Evolutionary conservation across 352 stramenopile genomes (phyloP), one percentile per base, ranked within the genome.

Genomic region (Phytophthora cajani): DNA sequence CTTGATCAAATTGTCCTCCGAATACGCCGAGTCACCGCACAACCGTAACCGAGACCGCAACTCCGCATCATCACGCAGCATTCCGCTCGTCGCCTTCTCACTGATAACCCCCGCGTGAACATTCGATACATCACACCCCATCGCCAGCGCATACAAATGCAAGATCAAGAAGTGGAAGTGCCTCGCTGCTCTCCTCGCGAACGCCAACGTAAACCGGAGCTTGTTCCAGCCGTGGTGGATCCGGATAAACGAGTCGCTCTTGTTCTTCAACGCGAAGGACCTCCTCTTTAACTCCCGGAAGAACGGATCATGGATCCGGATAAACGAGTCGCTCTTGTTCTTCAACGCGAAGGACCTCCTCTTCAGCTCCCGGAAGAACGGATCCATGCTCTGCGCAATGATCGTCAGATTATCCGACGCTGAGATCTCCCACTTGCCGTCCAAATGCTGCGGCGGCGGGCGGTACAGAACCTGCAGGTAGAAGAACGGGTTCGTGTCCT

Each of bases 101-200:
- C 62, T 62, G 64, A 80, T 69, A 30, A 72, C 64, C 0, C 52
- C 66, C 54, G 62, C 72, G 32, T 75, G 30, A 2, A 63, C 62
- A 46, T 74, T 59, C 12, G 58, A 21, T 3, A 30, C 54, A 14
- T 64, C 76, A 55, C 80, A 71, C 0, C 53, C 62, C 78, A 88
- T 85, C 6, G 76, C 74, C 11, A 84, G 63, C 7, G 78, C 62
- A 59, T 88, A 86, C 49, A 88, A 57, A 58, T 80, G 67, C 32
- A 86, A 69, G 53, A 88, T 58, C 33, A 83, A 69, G 44, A 68
- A 72, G 55, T 88, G 78, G 40, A 88, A 84, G 27, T 86, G 78
- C 30, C 71, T 54, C 21, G 76, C 69, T 11, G 75, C 53, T 63
- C 61, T 61, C 17, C 59, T 69, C 16, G 71, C 64, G 42, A 72